phyloP scores from a whole-genome alignment of 176 grass and related monocot genomes.

The Chloris gayana region DNA sequence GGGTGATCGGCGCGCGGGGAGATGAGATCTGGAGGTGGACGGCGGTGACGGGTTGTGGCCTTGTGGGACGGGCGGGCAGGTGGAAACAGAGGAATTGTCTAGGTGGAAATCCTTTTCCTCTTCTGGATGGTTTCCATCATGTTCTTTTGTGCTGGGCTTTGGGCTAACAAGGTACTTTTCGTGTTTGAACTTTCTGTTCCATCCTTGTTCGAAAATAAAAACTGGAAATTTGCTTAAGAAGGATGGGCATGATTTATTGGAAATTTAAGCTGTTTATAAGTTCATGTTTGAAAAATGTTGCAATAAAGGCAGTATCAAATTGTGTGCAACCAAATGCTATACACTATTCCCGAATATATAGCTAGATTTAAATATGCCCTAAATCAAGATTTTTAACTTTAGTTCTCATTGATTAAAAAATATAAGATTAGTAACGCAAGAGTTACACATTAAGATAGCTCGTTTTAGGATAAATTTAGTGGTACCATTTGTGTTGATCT shows the following conservation, averaged over 20 bases:
- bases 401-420: no score
- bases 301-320: neutral
- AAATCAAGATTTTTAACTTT: no score
- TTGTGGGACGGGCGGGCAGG: neutral
- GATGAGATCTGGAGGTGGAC: constrained; percentile 27
- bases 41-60: neutral
- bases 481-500: no score
- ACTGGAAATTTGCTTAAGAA: neutral
- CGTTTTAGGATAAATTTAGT: no score
- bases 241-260: neutral
- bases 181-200: neutral
- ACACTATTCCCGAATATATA: no score
- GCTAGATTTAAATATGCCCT: no score
- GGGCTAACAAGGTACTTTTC: neutral
- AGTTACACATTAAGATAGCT: no score
- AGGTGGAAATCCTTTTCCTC: constrained; percentile 33
- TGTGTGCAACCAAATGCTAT: neutral
- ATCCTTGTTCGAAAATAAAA: no score
- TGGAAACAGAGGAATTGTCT: constrained; percentile 30
- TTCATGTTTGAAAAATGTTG: neutral
- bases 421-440: no score
- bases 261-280: neutral
- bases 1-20: constrained; percentile 1
- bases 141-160: neutral
- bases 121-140: neutral